Evolutionary conservation across 2,329 filamentous ascomycete species (phyloP).

Genomic region (Colletotrichum graminicola): DNA sequence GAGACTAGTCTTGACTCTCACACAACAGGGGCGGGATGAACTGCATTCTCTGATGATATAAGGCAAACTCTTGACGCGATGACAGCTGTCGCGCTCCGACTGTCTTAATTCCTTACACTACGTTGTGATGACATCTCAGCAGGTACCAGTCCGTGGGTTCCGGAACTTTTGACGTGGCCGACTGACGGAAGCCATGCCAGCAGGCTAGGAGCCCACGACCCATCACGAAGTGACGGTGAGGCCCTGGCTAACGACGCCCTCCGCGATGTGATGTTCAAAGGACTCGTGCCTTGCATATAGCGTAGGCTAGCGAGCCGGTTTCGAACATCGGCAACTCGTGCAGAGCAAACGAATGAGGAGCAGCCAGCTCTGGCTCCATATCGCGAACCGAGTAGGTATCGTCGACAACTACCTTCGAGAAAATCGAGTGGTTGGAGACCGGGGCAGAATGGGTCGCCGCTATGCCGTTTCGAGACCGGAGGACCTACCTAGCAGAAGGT

Average conservation of each 20-base stretch:
- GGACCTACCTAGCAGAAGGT: not conserved
- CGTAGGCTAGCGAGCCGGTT: conserved; percentile 1
- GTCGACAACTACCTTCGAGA: conserved; percentile 17
- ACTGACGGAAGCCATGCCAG: conserved; percentile 10
- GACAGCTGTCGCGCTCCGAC: conserved; percentile 1
- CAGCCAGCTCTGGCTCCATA: conserved; percentile 9
- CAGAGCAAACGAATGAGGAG: not conserved
- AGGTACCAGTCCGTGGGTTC: conserved; percentile 25
- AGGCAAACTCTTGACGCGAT: not conserved
- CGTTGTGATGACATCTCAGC: conserved; percentile 7
- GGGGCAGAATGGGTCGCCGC: conserved; percentile 17
- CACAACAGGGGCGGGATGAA: not conserved
- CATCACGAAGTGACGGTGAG: conserved; percentile 27
- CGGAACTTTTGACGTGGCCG: conserved; percentile 23
- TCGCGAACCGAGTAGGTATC: not conserved
- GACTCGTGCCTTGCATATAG: conserved; percentile 25
- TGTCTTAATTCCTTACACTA: not conserved
- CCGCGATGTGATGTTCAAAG: not conserved
- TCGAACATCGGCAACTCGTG: conserved; percentile 9
- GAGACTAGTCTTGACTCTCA: not conserved
- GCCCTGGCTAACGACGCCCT: conserved; percentile 17
- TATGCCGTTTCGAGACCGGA: conserved; percentile 18
- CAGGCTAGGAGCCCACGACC: conserved; percentile 14
- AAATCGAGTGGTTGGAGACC: conserved; percentile 33
- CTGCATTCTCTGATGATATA: not conserved